Base-by-base conservation (phyloP, 2,329 filamentous ascomycete genomes). In the Paecilomyces fulvus region DNA sequence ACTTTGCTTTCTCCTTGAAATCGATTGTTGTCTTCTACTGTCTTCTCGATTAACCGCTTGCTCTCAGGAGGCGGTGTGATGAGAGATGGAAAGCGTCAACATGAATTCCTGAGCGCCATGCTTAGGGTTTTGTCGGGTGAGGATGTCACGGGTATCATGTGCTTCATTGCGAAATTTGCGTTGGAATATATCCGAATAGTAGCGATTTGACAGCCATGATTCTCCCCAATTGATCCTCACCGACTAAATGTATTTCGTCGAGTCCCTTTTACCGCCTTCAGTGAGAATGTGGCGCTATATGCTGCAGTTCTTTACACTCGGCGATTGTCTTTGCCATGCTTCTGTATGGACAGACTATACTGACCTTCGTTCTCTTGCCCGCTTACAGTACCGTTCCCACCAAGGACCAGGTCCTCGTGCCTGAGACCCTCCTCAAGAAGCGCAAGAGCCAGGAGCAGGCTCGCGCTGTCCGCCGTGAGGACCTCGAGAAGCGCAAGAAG, bases 391-490 rank as follows among this genome's bases (percentile, higher is more conserved):
- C 86, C 80, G 89, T 96, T 74, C 90, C 94, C 68, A 95, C 91
- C 78, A 81, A 92, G 79, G 90, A 96, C 79, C 89, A 97, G 79
- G 86, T 99, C 77, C 84, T 97, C 77, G 90, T 97, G 76, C 94
- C 94, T 70, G 94, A 99, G 90, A 99, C 94, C 72, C 90, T 99
- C 74, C 86, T 99, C 79, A 99, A 99, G 89, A 99, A 99, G 90
- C 90, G 94, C 83, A 99, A 99, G 91, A 90, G 86, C 79, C 92
- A 96, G 83, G 94, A 99, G 87, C 96, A 96, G 87, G 91, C 92
- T 77, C 89, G 92, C 78, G 92, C 94, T 78, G 89, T 92, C 80
- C 88, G 87, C 76, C 79, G 83, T 67, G 83, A 88, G 65, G 89
- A 89, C 72, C 77, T 85, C 66, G 84, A 91, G 79, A 89, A 95